Evolutionary conservation across 2,329 filamentous ascomycete species (phyloP).

Genomic region (Cryphonectria japonica): DNA sequence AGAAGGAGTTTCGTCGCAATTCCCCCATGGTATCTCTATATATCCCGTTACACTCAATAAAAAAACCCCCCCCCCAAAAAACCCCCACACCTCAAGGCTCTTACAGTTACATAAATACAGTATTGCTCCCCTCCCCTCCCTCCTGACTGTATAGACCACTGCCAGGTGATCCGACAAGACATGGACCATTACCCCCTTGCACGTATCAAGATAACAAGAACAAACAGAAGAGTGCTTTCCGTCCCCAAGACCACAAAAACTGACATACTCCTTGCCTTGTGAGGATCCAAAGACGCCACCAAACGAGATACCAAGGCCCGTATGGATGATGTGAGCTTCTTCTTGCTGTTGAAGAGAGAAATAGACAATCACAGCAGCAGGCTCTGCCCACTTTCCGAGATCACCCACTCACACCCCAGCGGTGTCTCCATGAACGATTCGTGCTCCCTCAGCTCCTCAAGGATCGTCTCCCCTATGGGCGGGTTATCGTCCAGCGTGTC

Average conservation of each 20-base stretch:
- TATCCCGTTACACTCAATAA: slow-evolving; percentile 62
- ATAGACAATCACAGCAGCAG: slow-evolving; percentile 49
- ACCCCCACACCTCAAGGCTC: slow-evolving; percentile 73
- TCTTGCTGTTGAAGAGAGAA: not conserved
- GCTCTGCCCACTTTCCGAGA: slow-evolving; percentile 69
- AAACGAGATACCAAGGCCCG: not conserved
- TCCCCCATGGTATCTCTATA: slow-evolving; percentile 25
- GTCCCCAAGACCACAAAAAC: not conserved
- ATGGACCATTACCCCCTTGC: not conserved
- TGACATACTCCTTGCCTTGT: no score
- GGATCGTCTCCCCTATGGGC: slow-evolving; percentile 65
- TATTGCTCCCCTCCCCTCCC: slow-evolving; percentile 40
- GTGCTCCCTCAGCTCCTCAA: slow-evolving; percentile 68
- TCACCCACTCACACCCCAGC: slow-evolving; percentile 79
- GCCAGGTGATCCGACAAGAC: not conserved
- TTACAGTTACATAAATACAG: slow-evolving; percentile 50
- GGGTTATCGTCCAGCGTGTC: slow-evolving; percentile 77
- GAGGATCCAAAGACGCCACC: no score
- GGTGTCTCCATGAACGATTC: slow-evolving; percentile 59
- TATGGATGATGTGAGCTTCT: not conserved
- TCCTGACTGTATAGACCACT: not conserved
- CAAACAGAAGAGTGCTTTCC: not conserved
- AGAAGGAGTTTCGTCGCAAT: no score
- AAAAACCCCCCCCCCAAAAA: slow-evolving; percentile 28
- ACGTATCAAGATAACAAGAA: not conserved